Percentiles rank a stretch among this genome's conserved stretches.
Evolutionary conservation across 441 rosid species (phyloP).

Genomic region (Brassica hybrid): DNA sequence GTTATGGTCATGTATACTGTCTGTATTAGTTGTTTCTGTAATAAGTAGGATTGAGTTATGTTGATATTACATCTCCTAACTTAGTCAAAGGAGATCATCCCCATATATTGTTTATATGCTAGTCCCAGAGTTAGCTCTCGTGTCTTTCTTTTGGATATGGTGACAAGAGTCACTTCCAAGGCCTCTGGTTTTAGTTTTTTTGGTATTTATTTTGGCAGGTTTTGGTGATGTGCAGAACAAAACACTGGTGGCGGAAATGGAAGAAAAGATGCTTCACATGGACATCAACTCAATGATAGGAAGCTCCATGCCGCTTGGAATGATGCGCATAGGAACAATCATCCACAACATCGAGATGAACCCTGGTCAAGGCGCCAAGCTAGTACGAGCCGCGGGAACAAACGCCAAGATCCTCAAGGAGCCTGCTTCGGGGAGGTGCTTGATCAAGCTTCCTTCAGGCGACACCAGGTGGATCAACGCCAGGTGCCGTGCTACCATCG

Average conservation of each 20-base stretch:
- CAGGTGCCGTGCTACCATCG: slow-evolving; percentile 76
- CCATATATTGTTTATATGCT: too few relatives aligned
- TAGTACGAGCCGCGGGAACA: slow-evolving; percentile 86
- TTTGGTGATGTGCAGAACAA: slow-evolving; percentile 42
- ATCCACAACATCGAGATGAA: slow-evolving; percentile 88
- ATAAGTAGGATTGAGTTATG: too few relatives aligned
- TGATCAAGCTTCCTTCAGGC: slow-evolving; percentile 79
- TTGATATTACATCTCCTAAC: too few relatives aligned
- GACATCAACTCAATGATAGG: slow-evolving; percentile 82
- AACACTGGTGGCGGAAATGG: slow-evolving; percentile 59
- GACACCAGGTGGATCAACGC: slow-evolving; percentile 66
- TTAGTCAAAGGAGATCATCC: too few relatives aligned
- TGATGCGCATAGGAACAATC: slow-evolving; percentile 84
- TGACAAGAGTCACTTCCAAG: too few relatives aligned
- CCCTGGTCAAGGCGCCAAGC: slow-evolving; percentile 78
- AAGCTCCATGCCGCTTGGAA: slow-evolving; percentile 76
- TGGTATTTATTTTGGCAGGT: slow-evolving; percentile 32
- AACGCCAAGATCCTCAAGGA: slow-evolving; percentile 85
- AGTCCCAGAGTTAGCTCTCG: too few relatives aligned
- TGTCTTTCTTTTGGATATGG: too few relatives aligned
- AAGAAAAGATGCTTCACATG: slow-evolving; percentile 65
- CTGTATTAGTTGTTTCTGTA: too few relatives aligned
- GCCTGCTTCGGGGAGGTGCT: slow-evolving; percentile 55
- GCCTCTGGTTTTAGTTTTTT: too few relatives aligned
- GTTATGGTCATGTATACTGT: too few relatives aligned